Percentiles rank a stretch among this genome's conserved stretches.
These are phyloP conservation scores for Pythium brachiatum DNA, from an alignment of 352 stramenopile species.

Conservation along the genomic window DNA sequence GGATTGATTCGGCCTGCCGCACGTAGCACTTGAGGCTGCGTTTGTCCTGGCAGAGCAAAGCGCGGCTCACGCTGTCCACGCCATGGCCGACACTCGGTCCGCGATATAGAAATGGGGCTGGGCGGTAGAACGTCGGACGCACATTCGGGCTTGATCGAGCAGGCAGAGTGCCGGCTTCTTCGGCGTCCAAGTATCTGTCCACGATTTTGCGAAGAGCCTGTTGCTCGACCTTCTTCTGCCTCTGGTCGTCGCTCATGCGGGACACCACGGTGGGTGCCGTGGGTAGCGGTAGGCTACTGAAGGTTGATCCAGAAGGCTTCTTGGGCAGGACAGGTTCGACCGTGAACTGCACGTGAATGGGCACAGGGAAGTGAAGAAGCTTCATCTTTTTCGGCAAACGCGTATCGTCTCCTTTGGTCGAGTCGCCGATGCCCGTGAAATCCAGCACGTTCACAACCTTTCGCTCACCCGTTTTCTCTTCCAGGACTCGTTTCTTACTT, in stretches of 20 bases:
- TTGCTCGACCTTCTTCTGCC: not conserved
- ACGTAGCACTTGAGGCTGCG: constrained; percentile 65
- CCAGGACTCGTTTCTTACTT: constrained; percentile 1
- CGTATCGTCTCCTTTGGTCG: not conserved
- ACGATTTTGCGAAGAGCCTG: not conserved
- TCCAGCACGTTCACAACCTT: not conserved
- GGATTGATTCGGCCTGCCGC: not conserved
- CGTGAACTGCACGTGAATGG: constrained; percentile 1
- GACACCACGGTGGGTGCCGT: not conserved
- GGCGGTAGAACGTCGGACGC: constrained; percentile 47
- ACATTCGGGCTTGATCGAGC: not conserved
- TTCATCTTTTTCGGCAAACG: constrained; percentile 40
- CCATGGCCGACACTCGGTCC: constrained; percentile 31
- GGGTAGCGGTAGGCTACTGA: not conserved
- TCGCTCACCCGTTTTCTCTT: not conserved
- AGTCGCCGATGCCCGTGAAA: not conserved
- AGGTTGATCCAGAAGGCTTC: not conserved
- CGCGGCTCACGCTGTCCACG: constrained; percentile 41
- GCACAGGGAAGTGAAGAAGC: not conserved
- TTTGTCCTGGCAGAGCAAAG: constrained; percentile 65
- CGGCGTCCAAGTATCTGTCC: not conserved
- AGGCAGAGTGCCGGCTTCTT: not conserved
- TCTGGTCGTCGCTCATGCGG: constrained; percentile 23
- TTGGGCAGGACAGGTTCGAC: not conserved
- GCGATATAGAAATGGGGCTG: constrained; percentile 47